phyloP scores from a whole-genome alignment of 495 filamentous ascomycete genomes.

The Penicillium parvum region DNA sequence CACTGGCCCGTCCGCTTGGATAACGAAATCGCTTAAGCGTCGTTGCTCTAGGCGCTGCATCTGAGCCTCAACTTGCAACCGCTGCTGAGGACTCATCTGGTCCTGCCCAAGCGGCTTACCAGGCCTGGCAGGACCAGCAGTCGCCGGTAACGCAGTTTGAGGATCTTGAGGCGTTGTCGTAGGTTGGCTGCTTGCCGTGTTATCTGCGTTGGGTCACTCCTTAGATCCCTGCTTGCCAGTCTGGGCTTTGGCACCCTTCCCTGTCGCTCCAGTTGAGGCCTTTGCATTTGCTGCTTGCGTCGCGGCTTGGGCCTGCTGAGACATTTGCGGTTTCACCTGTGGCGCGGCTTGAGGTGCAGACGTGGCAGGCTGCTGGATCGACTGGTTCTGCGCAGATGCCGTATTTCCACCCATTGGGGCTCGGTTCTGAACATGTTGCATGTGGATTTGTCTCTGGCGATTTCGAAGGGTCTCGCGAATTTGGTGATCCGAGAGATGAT shows the following conservation, averaged over 20 bases:
- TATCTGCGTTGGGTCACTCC: conserved; percentile 62
- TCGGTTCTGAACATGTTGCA: conserved; percentile 30
- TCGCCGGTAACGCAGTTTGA: conserved; percentile 29
- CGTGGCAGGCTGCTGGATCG: conserved; percentile 33
- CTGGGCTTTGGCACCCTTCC: conserved; percentile 26
- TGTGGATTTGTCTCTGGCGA: conserved; percentile 28
- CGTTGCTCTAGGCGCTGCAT: conserved; percentile 33
- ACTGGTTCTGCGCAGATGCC: conserved; percentile 30
- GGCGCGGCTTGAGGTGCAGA: conserved; percentile 19
- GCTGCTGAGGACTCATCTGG: conserved; percentile 48
- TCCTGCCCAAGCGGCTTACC: conserved; percentile 39
- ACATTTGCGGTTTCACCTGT: conserved; percentile 24
- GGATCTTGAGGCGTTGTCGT: conserved; percentile 37
- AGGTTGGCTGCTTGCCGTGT: conserved; percentile 47
- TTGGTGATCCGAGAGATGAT: conserved; percentile 50
- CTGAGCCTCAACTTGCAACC: conserved; percentile 36
- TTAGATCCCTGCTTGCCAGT: conserved; percentile 35
- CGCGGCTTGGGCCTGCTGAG: conserved; percentile 16
- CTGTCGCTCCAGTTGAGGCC: conserved; percentile 17
- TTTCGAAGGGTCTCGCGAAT: conserved; percentile 42
- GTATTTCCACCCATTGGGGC: conserved; percentile 25
- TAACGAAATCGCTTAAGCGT: too few relatives aligned
- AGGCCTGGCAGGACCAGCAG: conserved; percentile 26
- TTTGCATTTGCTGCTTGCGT: conserved; percentile 19
- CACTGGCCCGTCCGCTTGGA: too few relatives aligned